Base-by-base conservation (phyloP, 768 basidiomycete species). In the Boletus reticuloceps region DNA sequence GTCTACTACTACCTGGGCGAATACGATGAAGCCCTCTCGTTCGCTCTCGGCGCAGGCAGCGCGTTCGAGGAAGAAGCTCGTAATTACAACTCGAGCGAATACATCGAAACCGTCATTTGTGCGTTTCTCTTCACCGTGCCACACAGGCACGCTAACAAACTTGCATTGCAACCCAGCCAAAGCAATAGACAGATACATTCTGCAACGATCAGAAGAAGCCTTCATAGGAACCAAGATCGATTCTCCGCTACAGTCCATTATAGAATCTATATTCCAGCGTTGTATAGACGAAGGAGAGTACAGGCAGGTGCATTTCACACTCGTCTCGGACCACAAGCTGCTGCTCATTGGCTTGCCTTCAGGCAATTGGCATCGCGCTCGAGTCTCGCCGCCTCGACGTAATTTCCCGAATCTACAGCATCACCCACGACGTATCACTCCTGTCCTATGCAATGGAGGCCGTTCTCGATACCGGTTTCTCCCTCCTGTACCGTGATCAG, bases 1-100 rank as follows among this genome's bases (percentile, higher is more conserved):
- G 91, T 98, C 47, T 98, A 98, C 74, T 98, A 94, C 75, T 96
- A 89, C 80, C 80, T 99, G 47, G 94, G 91, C 60, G 91, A 93
- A 70, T 91, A 96, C 63, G 93, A 95, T 66, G 97, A 99, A 69
- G 92, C 95, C 29, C 82, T 99, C 55, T 88, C 91, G 13, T 98
- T 98, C 67, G 97, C 97, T 20, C 84, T 99, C 45, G 89, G 89
- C 54, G 92, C 96, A 17, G 94, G 91, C 53, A 78, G 75, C 69
- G 88, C 90, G 68, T 98, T 98, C 67, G 87, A 91, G 69, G 79
- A 77, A 2, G 89, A 93, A 67, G 75, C 81, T 59, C 81, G 80
- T 63, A 77, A 74, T 16, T 69, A 75, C 54, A 88, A 81, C 22
- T 80, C 87, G 16, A 88, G 84, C 53, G 95, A 98, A 74, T 99